Evolutionary conservation across 2,329 filamentous ascomycete genomes (phyloP).

Genomic region (Aspergillus awamori): DNA sequence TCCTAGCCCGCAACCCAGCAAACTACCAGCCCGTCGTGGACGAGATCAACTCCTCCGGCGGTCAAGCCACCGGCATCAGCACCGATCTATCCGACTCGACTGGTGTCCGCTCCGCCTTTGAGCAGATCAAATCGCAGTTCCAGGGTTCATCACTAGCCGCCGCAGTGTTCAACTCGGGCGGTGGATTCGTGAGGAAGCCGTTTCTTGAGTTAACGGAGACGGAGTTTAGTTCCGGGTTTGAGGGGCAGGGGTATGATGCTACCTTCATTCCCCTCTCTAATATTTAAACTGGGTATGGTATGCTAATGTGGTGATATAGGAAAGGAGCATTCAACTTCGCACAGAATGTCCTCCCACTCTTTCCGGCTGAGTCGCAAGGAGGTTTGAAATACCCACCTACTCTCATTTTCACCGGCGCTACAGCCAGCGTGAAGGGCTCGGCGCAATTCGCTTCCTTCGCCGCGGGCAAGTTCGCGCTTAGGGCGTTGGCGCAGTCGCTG

Average conservation of each 20-base stretch:
- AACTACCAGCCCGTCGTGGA: conserved; percentile 59
- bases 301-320: conserved; percentile 24
- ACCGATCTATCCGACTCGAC: conserved; percentile 59
- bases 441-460: conserved; percentile 72
- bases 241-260: conserved; percentile 52
- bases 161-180: conserved; percentile 64
- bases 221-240: conserved; percentile 57
- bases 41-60: conserved; percentile 62
- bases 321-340: conserved; percentile 75
- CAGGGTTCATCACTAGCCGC: conserved; percentile 51
- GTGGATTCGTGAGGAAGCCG: conserved; percentile 60
- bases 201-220: conserved; percentile 63
- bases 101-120: conserved; percentile 58
- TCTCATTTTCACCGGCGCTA: conserved; percentile 84
- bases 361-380: conserved; percentile 53
- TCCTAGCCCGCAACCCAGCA: conserved; percentile 61
- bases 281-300: too few relatives aligned
- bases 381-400: conserved; percentile 68
- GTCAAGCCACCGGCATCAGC: conserved; percentile 63
- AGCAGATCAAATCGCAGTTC: conserved; percentile 57
- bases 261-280: too few relatives aligned
- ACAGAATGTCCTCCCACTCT: conserved; percentile 68
- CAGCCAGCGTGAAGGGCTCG: conserved; percentile 74
- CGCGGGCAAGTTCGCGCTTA: conserved; percentile 75
- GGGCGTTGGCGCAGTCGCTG: conserved; percentile 73